Percentiles rank a stretch among this genome's conserved stretches.
phyloP scores from a whole-genome alignment of 192 early-diverging fungal genomes.

The Gryganskiella cystojenkinii region DNA sequence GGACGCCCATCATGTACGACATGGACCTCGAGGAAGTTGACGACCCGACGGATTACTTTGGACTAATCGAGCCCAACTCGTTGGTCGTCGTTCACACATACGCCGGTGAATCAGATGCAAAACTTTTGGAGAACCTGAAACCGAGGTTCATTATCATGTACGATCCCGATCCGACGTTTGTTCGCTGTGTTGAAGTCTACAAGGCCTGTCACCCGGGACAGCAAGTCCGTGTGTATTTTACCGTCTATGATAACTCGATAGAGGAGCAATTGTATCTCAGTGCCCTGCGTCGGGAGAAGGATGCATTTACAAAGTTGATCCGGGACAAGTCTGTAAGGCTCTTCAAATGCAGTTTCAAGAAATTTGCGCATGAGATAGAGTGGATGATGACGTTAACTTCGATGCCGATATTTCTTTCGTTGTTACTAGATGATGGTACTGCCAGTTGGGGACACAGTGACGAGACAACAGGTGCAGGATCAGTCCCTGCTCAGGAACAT shows the following conservation, averaged over 20 bases:
- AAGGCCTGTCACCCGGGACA: constrained; percentile 59
- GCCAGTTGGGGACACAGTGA: constrained; percentile 67
- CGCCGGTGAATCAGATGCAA: constrained; percentile 69
- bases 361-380: not conserved
- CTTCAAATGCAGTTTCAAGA: not conserved
- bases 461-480: constrained; percentile 39
- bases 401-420: not conserved
- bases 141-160: constrained; percentile 93
- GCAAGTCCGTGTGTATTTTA: constrained; percentile 86
- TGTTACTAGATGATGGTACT: constrained; percentile 77
- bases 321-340: constrained; percentile 80
- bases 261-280: constrained; percentile 95
- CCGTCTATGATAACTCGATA: constrained; percentile 93
- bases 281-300: constrained; percentile 87
- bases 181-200: constrained; percentile 86
- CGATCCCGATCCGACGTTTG: constrained; percentile 88
- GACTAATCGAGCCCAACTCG: constrained; percentile 54
- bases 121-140: constrained; percentile 70
- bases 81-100: constrained; percentile 69
- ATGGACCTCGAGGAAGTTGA: constrained; percentile 58
- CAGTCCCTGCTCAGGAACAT: constrained; percentile 48
- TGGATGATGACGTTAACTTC: not conserved
- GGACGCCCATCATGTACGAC: constrained; percentile 27
- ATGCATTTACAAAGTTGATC: constrained; percentile 94
- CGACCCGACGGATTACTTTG: constrained; percentile 60